Percentiles rank a stretch among this genome's conserved stretches.
Evolutionary conservation across 768 basidiomycete genomes (phyloP).

Genomic region (Suillus alpinus): DNA sequence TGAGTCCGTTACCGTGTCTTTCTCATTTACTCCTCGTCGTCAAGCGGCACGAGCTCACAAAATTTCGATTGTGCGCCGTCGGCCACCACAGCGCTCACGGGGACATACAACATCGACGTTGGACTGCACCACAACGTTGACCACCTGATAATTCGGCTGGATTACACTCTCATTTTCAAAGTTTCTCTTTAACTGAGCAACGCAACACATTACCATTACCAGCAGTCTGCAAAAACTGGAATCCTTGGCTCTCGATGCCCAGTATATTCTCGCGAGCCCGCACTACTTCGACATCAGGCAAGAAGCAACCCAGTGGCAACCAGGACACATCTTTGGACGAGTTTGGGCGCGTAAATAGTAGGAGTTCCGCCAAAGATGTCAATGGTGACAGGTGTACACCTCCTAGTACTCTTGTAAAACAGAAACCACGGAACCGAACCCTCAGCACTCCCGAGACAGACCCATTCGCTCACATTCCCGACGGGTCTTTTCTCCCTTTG

Average conservation of each 20-base stretch:
- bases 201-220: conserved; percentile 7
- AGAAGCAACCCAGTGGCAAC: conserved; percentile 29
- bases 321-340: conserved; percentile 47
- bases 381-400: conserved; percentile 19
- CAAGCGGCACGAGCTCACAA: neutral
- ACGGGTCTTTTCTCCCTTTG: conserved; percentile 53
- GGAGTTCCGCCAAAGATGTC: conserved; percentile 35
- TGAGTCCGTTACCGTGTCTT: neutral
- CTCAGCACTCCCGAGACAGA: conserved; percentile 35
- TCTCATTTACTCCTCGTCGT: conserved; percentile 1
- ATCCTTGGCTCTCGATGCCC: conserved; percentile 49
- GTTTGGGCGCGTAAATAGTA: conserved; percentile 60
- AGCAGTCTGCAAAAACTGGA: neutral
- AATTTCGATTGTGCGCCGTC: neutral
- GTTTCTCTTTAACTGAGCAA: conserved; percentile 2
- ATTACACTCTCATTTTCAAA: neutral
- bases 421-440: conserved; percentile 41
- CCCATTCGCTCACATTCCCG: conserved; percentile 40
- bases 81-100: neutral
- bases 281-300: conserved; percentile 55
- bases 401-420: conserved; percentile 22
- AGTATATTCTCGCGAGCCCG: conserved; percentile 72
- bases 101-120: neutral
- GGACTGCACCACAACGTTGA: neutral
- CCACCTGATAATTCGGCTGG: neutral